Evolutionary conservation across 352 stramenopile genomes (phyloP), one percentile per base, ranked within the genome.

Genomic region (Phytophthora crassamura): DNA sequence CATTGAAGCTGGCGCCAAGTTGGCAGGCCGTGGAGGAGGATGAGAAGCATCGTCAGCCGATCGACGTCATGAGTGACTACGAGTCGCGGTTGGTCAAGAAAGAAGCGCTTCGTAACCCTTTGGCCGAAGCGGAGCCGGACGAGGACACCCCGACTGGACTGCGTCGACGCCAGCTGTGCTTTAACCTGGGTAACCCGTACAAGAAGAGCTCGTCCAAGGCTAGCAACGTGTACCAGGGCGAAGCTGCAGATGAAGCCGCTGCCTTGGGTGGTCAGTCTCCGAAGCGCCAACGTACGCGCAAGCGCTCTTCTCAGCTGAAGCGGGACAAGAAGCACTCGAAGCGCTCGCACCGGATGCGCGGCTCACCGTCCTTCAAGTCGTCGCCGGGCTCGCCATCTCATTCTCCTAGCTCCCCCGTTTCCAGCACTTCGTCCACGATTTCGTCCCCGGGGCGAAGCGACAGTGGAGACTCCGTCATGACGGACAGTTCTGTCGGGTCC

Each of bases 21-120:
- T 78, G 75, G 53, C 78, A 75, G 39, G 82, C 82, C 16, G 60
- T 75, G 4, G 80, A 92, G 55, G 81, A 96, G 54, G 84, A 95
- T 52, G 83, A 92, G 48, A 95, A 93, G 62, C 86, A 95, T 52
- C 80, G 79, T 11, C 82, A 94, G 36, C 86, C 88, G 5, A 94
- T 96, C 42, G 88, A 94, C 25, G 82, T 90, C 4, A 96, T 96
- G 88, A 93, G 86, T 53, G 87, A 96, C 55, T 96, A 96, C 59
- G 87, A 95, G 28, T 93, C 88, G 0, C 78, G 86, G n/a, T 41
- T 94, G 25, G 79, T 96, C 43, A 94, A 92, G 65, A 96, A 95
- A 46, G 88, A 96, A 46, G 86, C 86, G 2, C 71, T 94, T 22
- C 81, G 88, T 7, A 95, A 96, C 47, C 88, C 88, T n/a, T 75